Percentiles rank a stretch among this genome's conserved stretches.
These are phyloP conservation scores for Termitomyces bulborhizus DNA, from an alignment of 768 basidiomycete species.

Conservation along the genomic window DNA sequence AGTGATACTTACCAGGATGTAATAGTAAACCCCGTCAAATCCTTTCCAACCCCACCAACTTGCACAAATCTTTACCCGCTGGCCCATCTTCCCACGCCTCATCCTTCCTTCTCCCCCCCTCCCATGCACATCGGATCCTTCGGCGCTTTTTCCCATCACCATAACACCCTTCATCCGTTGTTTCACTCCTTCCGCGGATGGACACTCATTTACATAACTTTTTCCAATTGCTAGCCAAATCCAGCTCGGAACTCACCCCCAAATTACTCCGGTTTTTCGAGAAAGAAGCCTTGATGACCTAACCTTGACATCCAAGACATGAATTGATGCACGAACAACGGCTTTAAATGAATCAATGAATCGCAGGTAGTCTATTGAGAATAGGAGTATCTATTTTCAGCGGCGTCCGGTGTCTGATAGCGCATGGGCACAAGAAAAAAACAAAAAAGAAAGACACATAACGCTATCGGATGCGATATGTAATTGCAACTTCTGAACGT, in stretches of 20 bases:
- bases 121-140: constrained; percentile 21
- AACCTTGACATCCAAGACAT: not conserved
- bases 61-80: constrained; percentile 21
- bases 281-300: not conserved
- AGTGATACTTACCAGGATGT: constrained; percentile 37
- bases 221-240: no score
- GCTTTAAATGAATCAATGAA: not conserved
- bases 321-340: not conserved
- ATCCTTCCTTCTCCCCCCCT: constrained; percentile 15
- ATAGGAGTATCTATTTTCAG: no score
- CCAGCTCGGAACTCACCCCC: not conserved
- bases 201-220: constrained; percentile 6
- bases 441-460: no score
- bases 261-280: constrained; percentile 6
- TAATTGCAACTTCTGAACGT: not conserved
- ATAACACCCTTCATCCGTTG: not conserved
- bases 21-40: constrained; percentile 27
- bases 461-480: not conserved
- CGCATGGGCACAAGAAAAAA: no score
- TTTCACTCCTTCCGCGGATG: not conserved
- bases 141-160: constrained; percentile 16
- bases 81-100: constrained; percentile 30
- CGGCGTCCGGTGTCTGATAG: no score
- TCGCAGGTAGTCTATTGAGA: not conserved
- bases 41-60: no score